These are phyloP conservation scores for Anthracocystis walkeri DNA, from an alignment of 1,284 basidiomycete species.

Conservation along the genomic window DNA sequence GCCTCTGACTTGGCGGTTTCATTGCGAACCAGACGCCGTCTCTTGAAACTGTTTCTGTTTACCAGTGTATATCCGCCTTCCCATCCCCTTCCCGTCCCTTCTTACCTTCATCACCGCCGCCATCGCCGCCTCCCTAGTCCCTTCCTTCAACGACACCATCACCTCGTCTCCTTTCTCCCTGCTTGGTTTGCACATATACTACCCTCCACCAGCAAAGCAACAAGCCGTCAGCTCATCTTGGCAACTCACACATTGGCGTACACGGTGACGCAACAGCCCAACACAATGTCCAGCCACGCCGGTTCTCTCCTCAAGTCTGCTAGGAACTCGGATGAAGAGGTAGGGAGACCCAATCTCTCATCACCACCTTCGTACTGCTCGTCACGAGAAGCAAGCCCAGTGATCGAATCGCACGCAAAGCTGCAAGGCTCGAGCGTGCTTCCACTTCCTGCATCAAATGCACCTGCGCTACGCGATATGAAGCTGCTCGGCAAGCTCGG, in stretches of 20 bases:
- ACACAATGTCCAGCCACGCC: constrained; percentile 11
- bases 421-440: constrained; percentile 21
- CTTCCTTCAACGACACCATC: neutral
- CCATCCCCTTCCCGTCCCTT: neutral
- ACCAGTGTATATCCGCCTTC: neutral
- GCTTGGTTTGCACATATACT: neutral
- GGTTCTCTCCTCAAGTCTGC: constrained; percentile 9
- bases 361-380: constrained; percentile 25
- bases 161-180: neutral
- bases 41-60: neutral
- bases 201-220: neutral
- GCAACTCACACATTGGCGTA: neutral
- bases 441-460: constrained; percentile 8
- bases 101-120: neutral
- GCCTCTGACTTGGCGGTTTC: too few relatives aligned
- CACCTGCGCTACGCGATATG: neutral
- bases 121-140: neutral
- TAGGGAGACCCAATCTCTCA: constrained; percentile 2
- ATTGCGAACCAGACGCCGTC: neutral
- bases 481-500: constrained; percentile 29
- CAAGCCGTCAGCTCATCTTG: too few relatives aligned
- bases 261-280: neutral
- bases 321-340: constrained; percentile 15
- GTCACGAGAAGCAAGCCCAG: constrained; percentile 18
- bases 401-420: neutral